These are phyloP conservation scores for Strobilomyces echinocephalus DNA, from an alignment of 768 basidiomycete species.

Conservation along the genomic window DNA sequence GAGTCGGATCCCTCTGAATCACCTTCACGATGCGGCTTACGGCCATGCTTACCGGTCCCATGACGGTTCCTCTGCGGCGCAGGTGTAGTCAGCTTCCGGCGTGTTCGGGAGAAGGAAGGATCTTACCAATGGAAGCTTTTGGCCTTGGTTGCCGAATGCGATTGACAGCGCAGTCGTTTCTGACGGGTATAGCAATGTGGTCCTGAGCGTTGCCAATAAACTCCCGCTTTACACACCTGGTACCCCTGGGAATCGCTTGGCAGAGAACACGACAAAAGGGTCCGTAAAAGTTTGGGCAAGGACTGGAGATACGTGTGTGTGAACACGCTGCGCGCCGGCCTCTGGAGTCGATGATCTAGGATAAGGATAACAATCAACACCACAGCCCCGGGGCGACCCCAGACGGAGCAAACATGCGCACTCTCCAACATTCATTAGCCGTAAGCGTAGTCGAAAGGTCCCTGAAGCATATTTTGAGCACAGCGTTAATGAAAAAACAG, in stretches of 20 bases:
- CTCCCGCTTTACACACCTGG: constrained; percentile 52
- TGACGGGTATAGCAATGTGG: constrained; percentile 30
- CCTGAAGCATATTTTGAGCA: constrained; percentile 42
- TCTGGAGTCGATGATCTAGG: constrained; percentile 70
- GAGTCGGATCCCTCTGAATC: constrained; percentile 64
- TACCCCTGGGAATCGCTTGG: constrained; percentile 93
- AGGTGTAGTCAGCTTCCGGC: constrained; percentile 19
- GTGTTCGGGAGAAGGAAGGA: constrained; percentile 22
- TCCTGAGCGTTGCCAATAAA: constrained; percentile 10
- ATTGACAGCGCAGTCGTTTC: constrained; percentile 89
- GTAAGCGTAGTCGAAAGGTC: constrained; percentile 77
- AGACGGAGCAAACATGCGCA: constrained; percentile 44
- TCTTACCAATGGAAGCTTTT: constrained; percentile 80
- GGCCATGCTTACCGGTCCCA: constrained; percentile 58
- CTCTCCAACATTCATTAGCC: constrained; percentile 89
- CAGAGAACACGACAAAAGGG: constrained; percentile 82
- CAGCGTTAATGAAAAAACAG: constrained; percentile 20
- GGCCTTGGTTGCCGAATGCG: constrained; percentile 84
- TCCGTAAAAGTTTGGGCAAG: constrained; percentile 82
- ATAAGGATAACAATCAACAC: constrained; percentile 20
- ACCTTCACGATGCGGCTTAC: constrained; percentile 53
- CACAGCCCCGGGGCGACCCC: constrained; percentile 16
- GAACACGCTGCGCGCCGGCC: constrained; percentile 56
- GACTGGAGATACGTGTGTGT: constrained; percentile 67
- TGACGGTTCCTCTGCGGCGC: constrained; percentile 70